phyloP scores from a whole-genome alignment of 2,329 filamentous ascomycete species.

The Clonostachys chloroleuca region DNA sequence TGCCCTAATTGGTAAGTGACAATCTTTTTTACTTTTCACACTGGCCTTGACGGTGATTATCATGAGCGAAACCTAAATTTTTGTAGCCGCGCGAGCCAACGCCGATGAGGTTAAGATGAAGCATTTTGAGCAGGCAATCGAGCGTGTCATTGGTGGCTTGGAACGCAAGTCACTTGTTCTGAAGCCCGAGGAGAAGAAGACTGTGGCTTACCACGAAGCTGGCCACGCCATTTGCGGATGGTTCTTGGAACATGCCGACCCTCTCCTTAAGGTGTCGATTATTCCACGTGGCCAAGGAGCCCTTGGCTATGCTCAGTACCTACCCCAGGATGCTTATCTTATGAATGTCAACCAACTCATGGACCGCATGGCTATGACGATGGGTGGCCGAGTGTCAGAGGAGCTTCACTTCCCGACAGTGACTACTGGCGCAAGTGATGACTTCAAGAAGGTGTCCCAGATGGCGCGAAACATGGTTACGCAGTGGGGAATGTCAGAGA shows the following conservation, averaged over 20 bases:
- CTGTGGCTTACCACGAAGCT: constrained; percentile 96
- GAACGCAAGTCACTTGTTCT: constrained; percentile 97
- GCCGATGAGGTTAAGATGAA: constrained; percentile 78
- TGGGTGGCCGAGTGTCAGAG: constrained; percentile 91
- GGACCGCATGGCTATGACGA: constrained; percentile 99
- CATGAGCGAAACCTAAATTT: constrained; percentile 6
- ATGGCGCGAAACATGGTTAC: constrained; percentile 98
- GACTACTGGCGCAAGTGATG: constrained; percentile 89
- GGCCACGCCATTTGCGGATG: constrained; percentile 98
- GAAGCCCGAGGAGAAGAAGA: constrained; percentile 88
- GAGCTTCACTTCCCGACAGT: constrained; percentile 97
- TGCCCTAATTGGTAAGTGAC: constrained; percentile 78
- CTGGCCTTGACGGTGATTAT: not conserved
- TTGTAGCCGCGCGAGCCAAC: constrained; percentile 72
- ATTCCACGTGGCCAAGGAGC: constrained; percentile 94
- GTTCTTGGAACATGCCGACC: constrained; percentile 96
- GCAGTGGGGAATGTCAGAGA: constrained; percentile 97
- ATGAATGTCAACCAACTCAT: constrained; percentile 96
- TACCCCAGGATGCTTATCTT: constrained; percentile 91
- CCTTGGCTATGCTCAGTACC: constrained; percentile 92
- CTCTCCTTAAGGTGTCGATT: constrained; percentile 95
- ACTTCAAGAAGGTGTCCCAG: constrained; percentile 96
- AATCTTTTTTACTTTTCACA: constrained; percentile 17
- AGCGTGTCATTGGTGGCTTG: constrained; percentile 91
- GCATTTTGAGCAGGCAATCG: constrained; percentile 96